phyloP scores from a whole-genome alignment of 225 moss, liverwort and hornwort genomes.

The Marchantia polymorpha region DNA sequence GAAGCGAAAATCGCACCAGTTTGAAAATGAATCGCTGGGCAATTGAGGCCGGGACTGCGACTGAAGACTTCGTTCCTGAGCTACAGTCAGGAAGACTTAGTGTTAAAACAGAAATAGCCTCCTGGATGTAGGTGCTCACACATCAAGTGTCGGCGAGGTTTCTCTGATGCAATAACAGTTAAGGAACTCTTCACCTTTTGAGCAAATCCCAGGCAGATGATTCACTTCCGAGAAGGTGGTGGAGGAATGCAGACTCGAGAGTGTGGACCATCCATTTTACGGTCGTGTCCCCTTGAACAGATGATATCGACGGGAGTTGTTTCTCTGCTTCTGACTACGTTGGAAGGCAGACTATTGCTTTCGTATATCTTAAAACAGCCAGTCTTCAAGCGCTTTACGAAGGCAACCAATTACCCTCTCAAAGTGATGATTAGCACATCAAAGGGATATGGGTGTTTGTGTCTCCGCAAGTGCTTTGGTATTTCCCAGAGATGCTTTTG shows the following conservation, averaged over 20 bases:
- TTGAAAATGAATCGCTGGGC: not conserved
- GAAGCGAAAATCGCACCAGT: not conserved
- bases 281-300: not conserved
- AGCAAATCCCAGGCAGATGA: not conserved
- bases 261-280: not conserved
- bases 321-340: not conserved
- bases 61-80: no score
- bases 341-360: not conserved
- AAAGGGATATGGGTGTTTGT: no score
- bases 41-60: not conserved
- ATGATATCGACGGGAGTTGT: no score
- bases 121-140: no score
- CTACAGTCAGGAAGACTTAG: no score
- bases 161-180: no score
- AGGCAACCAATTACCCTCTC: not conserved
- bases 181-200: no score
- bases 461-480: not conserved
- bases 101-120: no score
- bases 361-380: not conserved
- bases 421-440: not conserved
- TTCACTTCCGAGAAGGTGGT: not conserved
- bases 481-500: not conserved
- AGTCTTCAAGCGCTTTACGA: not conserved
- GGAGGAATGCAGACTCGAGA: not conserved
- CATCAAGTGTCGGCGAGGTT: no score